Conservation (phyloP, 805 yeast species). For the Lipomyces mesembrius region DNA sequence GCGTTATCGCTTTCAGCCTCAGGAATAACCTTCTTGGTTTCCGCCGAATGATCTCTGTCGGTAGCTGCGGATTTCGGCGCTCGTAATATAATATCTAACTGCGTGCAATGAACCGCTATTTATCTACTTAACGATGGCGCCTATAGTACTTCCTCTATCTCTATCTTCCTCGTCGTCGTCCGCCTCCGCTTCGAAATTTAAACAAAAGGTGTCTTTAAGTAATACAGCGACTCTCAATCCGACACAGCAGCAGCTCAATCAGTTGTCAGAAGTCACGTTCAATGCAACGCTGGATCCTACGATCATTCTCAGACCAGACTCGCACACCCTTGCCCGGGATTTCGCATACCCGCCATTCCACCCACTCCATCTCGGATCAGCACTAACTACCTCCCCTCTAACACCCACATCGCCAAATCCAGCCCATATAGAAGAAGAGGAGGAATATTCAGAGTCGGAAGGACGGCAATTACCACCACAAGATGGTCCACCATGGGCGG, state of each 20-base stretch:
- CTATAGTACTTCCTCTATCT: conserved; percentile 13
- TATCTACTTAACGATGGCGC: neutral
- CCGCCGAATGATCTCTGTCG: neutral
- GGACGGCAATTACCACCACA: conserved; percentile 23
- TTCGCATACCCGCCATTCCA: conserved; percentile 75
- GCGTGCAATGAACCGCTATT: neutral
- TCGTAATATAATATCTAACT: neutral
- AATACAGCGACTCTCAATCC: neutral
- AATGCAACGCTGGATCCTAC: neutral
- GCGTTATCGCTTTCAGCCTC: neutral
- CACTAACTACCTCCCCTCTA: conserved; percentile 31
- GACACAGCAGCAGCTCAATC: neutral
- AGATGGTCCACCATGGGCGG: conserved; percentile 48
- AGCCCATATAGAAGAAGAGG: conserved; percentile 23
- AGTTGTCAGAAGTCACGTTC: neutral
- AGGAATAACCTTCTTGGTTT: neutral
- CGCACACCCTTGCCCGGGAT: conserved; percentile 56
- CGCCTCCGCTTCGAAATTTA: conserved; percentile 6
- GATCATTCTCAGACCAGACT: neutral
- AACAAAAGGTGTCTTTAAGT: neutral
- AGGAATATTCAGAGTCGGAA: conserved; percentile 7
- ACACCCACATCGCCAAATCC: conserved; percentile 27
- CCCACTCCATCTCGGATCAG: conserved; percentile 71
- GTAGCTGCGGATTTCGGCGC: neutral
- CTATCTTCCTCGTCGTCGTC: conserved; percentile 12